A percentile compares a stretch with the other conserved stretches of the same genome.
Conservation (phyloP, 257 asterid genomes). For the Solanum infundibuliforme region DNA sequence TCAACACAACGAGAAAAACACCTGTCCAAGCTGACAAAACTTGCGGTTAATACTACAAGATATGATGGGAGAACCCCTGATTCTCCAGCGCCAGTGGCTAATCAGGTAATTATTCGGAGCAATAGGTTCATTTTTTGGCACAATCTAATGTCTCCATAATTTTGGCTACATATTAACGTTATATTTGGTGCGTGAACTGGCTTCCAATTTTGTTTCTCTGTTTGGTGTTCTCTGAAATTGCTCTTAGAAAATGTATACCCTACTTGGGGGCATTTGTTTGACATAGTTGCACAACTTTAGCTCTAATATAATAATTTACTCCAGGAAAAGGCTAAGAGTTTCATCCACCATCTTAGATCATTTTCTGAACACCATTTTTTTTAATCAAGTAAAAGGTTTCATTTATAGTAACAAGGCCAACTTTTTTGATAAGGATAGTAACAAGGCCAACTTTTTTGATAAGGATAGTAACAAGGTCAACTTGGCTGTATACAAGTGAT, state of each 20-base stretch:
- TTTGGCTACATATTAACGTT: background rate
- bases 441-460: background rate
- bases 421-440: no score
- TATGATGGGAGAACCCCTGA: conserved; percentile 75
- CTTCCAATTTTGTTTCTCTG: background rate
- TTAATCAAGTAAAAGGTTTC: background rate
- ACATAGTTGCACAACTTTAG: background rate
- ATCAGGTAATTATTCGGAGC: conserved; percentile 46
- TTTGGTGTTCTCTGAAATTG: background rate
- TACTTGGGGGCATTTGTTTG: background rate
- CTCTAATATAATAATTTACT: background rate
- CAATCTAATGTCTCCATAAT: background rate
- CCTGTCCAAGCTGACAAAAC: conserved; percentile 61
- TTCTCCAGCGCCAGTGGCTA: conserved; percentile 74
- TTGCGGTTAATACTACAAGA: conserved; percentile 67
- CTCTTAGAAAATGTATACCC: background rate
- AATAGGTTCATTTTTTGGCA: background rate
- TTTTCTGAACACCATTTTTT: background rate
- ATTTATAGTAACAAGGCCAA: background rate
- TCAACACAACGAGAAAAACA: conserved; percentile 69
- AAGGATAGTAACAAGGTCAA: background rate
- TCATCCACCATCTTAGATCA: background rate
- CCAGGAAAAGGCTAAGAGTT: background rate
- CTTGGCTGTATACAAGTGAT: background rate
- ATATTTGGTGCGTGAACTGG: background rate